Percentiles rank a stretch among this genome's conserved stretches.
Evolutionary conservation across 139 green algal species (phyloP).

Genomic region (Chlorokybus atmophyticus): DNA sequence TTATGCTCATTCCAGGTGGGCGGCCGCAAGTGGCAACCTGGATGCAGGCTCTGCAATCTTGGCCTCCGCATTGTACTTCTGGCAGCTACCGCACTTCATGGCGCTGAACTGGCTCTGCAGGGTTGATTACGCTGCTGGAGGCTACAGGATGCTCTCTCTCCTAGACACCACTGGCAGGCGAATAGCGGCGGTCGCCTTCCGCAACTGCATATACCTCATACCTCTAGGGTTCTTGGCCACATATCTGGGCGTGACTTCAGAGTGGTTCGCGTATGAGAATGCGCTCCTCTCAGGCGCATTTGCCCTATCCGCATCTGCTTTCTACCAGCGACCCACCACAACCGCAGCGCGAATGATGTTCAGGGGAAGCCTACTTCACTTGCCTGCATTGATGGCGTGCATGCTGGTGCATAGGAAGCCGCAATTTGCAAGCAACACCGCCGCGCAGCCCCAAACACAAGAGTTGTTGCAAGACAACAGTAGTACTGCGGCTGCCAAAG

Average conservation of each 20-base stretch:
- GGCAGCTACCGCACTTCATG: slow-evolving; percentile 98
- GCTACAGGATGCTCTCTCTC: slow-evolving; percentile 75
- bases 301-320: slow-evolving; percentile 48
- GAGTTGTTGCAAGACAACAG: neutral
- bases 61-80: slow-evolving; percentile 81
- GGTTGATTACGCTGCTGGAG: slow-evolving; percentile 71
- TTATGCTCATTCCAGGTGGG: no score
- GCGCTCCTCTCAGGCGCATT: slow-evolving; percentile 46
- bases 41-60: slow-evolving; percentile 55
- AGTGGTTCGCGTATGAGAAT: slow-evolving; percentile 62
- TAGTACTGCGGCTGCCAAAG: neutral
- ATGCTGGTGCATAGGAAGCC: slow-evolving; percentile 69
- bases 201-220: slow-evolving; percentile 76
- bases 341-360: slow-evolving; percentile 68
- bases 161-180: slow-evolving; percentile 66
- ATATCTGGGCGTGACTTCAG: slow-evolving; percentile 50
- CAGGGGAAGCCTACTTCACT: slow-evolving; percentile 66
- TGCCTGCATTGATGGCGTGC: slow-evolving; percentile 71
- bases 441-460: neutral
- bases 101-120: slow-evolving; percentile 86
- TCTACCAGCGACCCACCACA: slow-evolving; percentile 43
- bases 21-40: slow-evolving; percentile 50
- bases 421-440: neutral
- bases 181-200: slow-evolving; percentile 61
- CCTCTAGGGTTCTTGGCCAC: slow-evolving; percentile 57